Base-by-base conservation (phyloP, 257 asterid species). In the Forsythia viridissima region DNA sequence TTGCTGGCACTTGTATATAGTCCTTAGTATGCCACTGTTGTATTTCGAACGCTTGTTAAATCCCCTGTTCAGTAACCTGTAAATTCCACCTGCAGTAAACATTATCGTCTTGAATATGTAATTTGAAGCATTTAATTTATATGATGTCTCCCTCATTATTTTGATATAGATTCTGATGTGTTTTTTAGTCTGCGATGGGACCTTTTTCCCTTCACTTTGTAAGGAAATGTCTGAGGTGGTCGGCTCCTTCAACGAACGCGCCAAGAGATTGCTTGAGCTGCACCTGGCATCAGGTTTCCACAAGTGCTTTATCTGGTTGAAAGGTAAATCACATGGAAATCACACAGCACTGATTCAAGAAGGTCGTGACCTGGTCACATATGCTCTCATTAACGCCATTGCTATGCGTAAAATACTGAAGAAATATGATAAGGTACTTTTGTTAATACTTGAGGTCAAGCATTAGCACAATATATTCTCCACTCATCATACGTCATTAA, bases 341-440 rank as follows among this genome's bases (percentile, higher is more conserved):
- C 97, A 92, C 43, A 76, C 70, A 37, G 86, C 88, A 0, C 80
- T 91, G 82, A 84, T 91, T 74, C 90, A 93, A 83, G 97, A 93
- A 87, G 97, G 99, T 79, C 83, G 84, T 66, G 97, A 95, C 67
- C 78, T 93, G 21, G 97, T 95, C 74, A 84, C 90, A 34, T 92
- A 95, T 76, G 99, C 98, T 8, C 83, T 93, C 67, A 89, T 95
- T 34, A 95, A 95, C 9, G 94, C 99, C 75, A 77, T 87, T 34
- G 99, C 99, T 1, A 87, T 95, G 92, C 97, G 98, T 63, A 95
- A 95, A 85, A 93, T 95, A 78, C 91, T 95, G 43, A 95, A 95
- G 94, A 95, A 95, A 86, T 95, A 95, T 46, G 99, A 95, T 63
- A 93, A 95, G 93, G 97, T 88, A 76, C 9, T 18, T 70, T 15